Base-by-base conservation (phyloP, 495 filamentous ascomycete genomes). In the Durotheca rogersii region DNA sequence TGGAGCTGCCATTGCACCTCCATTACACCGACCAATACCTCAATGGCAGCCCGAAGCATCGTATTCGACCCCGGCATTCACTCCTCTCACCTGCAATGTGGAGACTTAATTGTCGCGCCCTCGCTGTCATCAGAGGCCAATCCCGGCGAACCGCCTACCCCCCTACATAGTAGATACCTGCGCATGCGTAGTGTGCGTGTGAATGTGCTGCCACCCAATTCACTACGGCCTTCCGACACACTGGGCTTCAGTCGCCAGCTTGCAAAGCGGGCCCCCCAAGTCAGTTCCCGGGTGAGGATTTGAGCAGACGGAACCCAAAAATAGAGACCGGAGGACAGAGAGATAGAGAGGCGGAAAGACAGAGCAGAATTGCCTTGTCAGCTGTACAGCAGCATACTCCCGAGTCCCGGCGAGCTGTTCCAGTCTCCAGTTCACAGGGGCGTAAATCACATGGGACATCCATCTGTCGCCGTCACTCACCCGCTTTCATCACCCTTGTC, bases 391-490 rank as follows among this genome's bases (percentile, higher is more conserved):
- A 40, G 19, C n/a, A n/a, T n/a, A n/a, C n/a, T n/a, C n/a, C n/a
- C n/a, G n/a, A n/a, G n/a, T n/a, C n/a, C n/a, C n/a, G n/a, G n/a
- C n/a, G n/a, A 30, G 42, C 49, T 23, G 45, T 58, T 49, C 39
- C n/a, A n/a, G n/a, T n/a, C n/a, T n/a, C 44, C 44, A 58, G 39
- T 50, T 58, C 49, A 58, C 55, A 53, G 49, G 41, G 49, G 55
- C 49, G 55, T 58, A 49, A 58, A 53, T 58, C 49, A 58, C 45
- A 58, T 49, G 55, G 53, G 53, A 58, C 55, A 58, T 53, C 49
- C 55, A 58, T 53, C 49, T 53, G 55, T 53, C 45, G 44, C 55
- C 55, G 50, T 58, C 45, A 53, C 49, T 58, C n/a, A 39, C 37
- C 44, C 44, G 34, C 44, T 33, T 50, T 45, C 41, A 58, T 31